Evolutionary conservation across 345 rosid species (phyloP), one percentile per base, ranked within the genome.

Genomic region (Lepidium aucheri): DNA sequence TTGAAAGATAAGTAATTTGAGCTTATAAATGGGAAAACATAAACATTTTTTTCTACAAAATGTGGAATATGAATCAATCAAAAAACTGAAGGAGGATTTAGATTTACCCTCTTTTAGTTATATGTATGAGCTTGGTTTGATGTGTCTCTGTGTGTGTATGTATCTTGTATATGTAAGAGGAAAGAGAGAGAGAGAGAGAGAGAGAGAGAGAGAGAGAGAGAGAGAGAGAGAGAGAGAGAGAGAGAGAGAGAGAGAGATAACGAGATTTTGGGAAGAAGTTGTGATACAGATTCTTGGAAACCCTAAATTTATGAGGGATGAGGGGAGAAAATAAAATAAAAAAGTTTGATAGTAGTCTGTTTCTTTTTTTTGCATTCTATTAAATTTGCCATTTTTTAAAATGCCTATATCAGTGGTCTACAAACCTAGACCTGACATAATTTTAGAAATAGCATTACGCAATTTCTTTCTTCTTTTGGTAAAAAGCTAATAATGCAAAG

Each of bases 401-500:
- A 38, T 18, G 53, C 45, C 68, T 67, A 56, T 40, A 4, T 26
- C 4, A 57, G 50, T 56, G 55, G 65, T 55, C 67, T 52, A 61
- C 38, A 67, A 68, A 53, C 76, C 74, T 77, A 80, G 61, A 53
- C 63, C 72, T 33, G 59, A 4, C 10, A 46, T 34, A 60, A 12
- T 65, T 63, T 13, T 68, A 16, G 52, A 55, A 41, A 16, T 4
- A 40, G 67, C 68, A 77, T 85, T 79, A 85, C 84, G 78, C 67
- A 73, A 74, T 70, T 79, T 67, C 77, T 83, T 87, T 80, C 95
- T 87, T 80, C 80, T 85, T 85, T 85, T 80, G 79, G 95, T 69
- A 87, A 80, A 66, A 57, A 52, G 7, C 24, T 16, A 43, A 2
- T 3, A 22, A 35, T 32, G 51, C 22, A 58, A 36, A 22, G 32